These are phyloP conservation scores for Pythium biforme DNA, from an alignment of 352 stramenopile species.

Conservation along the genomic window DNA sequence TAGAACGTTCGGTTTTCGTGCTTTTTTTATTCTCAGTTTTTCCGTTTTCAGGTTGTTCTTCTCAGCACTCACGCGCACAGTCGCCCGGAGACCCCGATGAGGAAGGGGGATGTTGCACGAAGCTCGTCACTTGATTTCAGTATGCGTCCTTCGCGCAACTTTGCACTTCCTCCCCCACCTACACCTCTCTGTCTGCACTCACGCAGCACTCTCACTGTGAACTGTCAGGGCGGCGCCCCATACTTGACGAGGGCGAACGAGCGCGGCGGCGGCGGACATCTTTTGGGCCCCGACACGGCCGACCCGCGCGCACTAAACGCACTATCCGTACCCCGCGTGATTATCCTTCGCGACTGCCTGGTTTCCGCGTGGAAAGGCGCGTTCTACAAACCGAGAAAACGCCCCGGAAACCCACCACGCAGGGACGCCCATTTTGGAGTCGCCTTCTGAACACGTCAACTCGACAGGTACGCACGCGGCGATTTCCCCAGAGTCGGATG, in stretches of 20 bases:
- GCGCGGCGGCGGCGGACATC: slow-evolving; percentile 8
- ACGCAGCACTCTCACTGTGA: slow-evolving; percentile 14
- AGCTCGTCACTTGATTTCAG: slow-evolving; percentile 26
- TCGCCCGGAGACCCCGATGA: slow-evolving; percentile 11
- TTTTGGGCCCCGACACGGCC: no score
- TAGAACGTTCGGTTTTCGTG: slow-evolving; percentile 23
- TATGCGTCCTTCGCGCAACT: slow-evolving; percentile 28
- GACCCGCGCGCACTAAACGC: slow-evolving; percentile 4
- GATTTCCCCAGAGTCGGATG: no score
- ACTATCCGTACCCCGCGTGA: no score
- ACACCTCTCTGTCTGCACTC: slow-evolving; percentile 11
- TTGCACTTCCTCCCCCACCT: slow-evolving; percentile 20
- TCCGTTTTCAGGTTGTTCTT: slow-evolving; percentile 22
- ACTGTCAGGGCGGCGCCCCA: slow-evolving; percentile 15
- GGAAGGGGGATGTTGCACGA: slow-evolving; percentile 20
- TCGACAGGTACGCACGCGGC: no score
- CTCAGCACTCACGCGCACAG: slow-evolving; percentile 13
- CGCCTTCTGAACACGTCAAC: no score
- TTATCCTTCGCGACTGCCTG: no score
- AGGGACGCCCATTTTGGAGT: no score
- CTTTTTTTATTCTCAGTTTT: slow-evolving; percentile 2
- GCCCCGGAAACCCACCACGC: no score
- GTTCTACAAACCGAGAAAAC: no score
- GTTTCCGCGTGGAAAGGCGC: no score
- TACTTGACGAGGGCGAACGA: background rate